These are phyloP conservation scores for Penicillium janthinellum DNA, from an alignment of 2,329 filamentous ascomycete genomes.

Conservation along the genomic window DNA sequence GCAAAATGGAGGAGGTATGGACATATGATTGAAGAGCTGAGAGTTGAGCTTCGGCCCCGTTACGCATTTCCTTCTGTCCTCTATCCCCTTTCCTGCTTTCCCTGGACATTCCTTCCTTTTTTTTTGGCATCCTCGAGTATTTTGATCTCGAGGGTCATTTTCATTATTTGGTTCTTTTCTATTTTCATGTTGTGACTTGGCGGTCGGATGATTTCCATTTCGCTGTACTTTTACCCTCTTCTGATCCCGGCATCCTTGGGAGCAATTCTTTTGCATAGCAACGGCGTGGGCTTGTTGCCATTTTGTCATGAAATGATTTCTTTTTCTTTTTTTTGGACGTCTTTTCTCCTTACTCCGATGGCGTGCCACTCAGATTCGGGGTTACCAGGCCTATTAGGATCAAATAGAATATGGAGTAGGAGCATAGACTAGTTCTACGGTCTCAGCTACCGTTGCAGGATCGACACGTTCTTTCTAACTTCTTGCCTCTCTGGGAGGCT, in stretches of 20 bases:
- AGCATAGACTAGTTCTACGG: constrained; percentile 9
- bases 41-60: not conserved
- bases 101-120: not conserved
- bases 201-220: constrained; percentile 5
- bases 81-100: constrained; percentile 12
- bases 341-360: constrained; percentile 3
- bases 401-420: constrained; percentile 26
- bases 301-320: constrained; percentile 8
- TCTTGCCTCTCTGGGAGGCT: constrained; percentile 10
- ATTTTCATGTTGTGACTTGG: constrained; percentile 7
- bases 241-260: constrained; percentile 15
- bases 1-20: not conserved
- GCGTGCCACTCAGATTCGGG: not conserved
- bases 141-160: constrained; percentile 7
- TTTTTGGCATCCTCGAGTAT: constrained; percentile 7
- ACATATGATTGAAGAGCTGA: not conserved
- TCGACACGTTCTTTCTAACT: constrained; percentile 4
- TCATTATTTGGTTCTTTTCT: constrained; percentile 4
- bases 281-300: constrained; percentile 24
- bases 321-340: not conserved
- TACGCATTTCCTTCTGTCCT: constrained; percentile 6
- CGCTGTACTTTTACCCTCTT: constrained; percentile 23
- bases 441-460: not conserved
- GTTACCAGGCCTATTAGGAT: not conserved
- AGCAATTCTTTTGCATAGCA: constrained; percentile 29